Evolutionary conservation across 2,329 filamentous ascomycete genomes (phyloP).

Genomic region (Teratosphaeria pseudoeucalypti): DNA sequence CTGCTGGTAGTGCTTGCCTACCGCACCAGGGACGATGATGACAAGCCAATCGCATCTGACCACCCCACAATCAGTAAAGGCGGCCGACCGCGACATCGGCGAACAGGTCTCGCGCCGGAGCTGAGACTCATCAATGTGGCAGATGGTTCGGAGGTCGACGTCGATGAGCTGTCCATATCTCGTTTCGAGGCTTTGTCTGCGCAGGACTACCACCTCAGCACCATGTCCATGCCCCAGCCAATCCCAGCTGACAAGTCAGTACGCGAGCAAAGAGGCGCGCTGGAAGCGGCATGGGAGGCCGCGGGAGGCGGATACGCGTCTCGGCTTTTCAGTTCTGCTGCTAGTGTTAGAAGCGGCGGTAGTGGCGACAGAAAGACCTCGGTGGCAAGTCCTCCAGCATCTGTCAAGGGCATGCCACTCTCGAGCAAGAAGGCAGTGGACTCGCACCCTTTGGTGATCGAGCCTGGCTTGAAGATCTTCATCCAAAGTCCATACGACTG

Average conservation of each 20-base stretch:
- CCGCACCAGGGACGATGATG: conserved; percentile 63
- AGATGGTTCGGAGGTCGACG: conserved; percentile 70
- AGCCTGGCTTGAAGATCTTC: conserved; percentile 68
- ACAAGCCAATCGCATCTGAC: conserved; percentile 37
- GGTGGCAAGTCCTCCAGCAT: conserved; percentile 23
- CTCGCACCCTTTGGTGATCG: conserved; percentile 39
- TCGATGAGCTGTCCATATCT: conserved; percentile 75
- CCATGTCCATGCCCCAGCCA: conserved; percentile 66
- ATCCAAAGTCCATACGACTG: conserved; percentile 96
- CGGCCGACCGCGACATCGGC: conserved; percentile 52
- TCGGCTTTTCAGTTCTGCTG: conserved; percentile 74
- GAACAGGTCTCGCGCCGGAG: conserved; percentile 77
- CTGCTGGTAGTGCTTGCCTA: conserved; percentile 87
- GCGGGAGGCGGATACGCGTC: conserved; percentile 65
- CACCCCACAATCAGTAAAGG: conserved; percentile 4
- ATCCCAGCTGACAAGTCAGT: conserved; percentile 43
- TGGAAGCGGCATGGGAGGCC: conserved; percentile 86
- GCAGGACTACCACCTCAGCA: conserved; percentile 81
- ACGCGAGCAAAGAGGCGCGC: conserved; percentile 48
- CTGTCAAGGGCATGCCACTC: conserved; percentile 11
- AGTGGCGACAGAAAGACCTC: conserved; percentile 18
- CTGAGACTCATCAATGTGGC: conserved; percentile 81
- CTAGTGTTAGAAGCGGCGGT: conserved; percentile 52
- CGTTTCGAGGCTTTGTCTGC: conserved; percentile 78
- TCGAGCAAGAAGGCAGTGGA: conserved; percentile 19